Evolutionary conservation across 306 rosid species (phyloP).

Genomic region (Carpinus viminea): DNA sequence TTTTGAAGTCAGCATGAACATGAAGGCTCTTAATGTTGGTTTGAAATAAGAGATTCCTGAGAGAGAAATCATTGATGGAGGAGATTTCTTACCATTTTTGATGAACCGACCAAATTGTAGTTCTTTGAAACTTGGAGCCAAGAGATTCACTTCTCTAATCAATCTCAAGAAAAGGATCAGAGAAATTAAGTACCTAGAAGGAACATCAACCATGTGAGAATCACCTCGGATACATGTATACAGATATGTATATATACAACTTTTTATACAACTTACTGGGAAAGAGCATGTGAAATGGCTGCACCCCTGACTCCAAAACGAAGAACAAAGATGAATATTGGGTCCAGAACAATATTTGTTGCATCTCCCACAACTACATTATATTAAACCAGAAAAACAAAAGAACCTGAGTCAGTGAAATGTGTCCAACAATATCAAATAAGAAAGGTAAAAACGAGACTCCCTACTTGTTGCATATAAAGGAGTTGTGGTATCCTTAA

Average conservation of each 20-base stretch:
- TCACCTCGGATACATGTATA: neutral
- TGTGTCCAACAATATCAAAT: no score
- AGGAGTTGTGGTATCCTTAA: constrained; percentile 97
- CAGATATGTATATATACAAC: neutral
- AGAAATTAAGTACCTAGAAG: constrained; percentile 76
- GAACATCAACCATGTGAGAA: neutral
- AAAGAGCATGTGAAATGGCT: constrained; percentile 87
- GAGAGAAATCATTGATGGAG: neutral
- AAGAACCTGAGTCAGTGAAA: no score
- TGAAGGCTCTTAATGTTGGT: neutral
- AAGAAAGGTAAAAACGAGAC: no score
- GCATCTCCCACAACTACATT: constrained; percentile 62
- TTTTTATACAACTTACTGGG: constrained; percentile 64
- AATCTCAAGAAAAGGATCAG: constrained; percentile 57
- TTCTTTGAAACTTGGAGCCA: constrained; percentile 71
- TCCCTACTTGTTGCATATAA: constrained; percentile 75
- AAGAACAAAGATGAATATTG: constrained; percentile 70
- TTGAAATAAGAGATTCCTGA: no score
- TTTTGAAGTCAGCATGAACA: neutral
- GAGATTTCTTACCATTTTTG: constrained; percentile 55
- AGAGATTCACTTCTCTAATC: constrained; percentile 60
- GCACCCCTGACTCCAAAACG: constrained; percentile 84
- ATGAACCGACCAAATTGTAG: constrained; percentile 82
- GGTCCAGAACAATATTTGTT: constrained; percentile 68
- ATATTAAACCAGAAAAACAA: neutral